Conservation (phyloP, 2,329 filamentous ascomycete genomes). For the Emergomyces orientalis region DNA sequence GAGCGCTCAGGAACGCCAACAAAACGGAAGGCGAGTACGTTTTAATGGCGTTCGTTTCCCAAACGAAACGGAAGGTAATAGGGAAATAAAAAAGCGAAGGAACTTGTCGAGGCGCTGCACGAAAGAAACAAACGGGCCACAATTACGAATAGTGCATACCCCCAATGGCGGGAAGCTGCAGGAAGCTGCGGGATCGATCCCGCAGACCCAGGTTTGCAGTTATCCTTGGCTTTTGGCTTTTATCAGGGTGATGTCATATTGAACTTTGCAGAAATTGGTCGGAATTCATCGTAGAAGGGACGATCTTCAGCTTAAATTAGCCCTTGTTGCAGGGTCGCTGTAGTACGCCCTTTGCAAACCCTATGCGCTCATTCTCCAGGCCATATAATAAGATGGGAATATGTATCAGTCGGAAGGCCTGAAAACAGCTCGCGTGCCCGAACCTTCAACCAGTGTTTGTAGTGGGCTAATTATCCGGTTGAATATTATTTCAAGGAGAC, state of each 20-base stretch:
- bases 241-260: background rate
- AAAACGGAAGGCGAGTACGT: no score
- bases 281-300: background rate
- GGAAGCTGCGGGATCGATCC: background rate
- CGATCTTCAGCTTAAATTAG: background rate
- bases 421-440: background rate
- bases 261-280: background rate
- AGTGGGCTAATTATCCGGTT: background rate
- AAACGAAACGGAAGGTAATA: background rate
- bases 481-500: background rate
- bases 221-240: background rate
- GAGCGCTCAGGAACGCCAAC: background rate
- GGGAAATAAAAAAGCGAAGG: background rate
- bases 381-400: background rate
- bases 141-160: background rate
- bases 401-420: background rate
- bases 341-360: no score
- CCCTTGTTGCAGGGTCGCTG: background rate
- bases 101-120: background rate
- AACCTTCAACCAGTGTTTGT: background rate
- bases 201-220: background rate
- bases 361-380: background rate
- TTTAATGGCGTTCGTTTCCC: background rate
- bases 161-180: background rate
- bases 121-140: background rate